Evolutionary conservation across 176 grass and related monocot species (phyloP), one percentile per base, ranked within the genome.

Genomic region (Eremochloa ophiuroides): DNA sequence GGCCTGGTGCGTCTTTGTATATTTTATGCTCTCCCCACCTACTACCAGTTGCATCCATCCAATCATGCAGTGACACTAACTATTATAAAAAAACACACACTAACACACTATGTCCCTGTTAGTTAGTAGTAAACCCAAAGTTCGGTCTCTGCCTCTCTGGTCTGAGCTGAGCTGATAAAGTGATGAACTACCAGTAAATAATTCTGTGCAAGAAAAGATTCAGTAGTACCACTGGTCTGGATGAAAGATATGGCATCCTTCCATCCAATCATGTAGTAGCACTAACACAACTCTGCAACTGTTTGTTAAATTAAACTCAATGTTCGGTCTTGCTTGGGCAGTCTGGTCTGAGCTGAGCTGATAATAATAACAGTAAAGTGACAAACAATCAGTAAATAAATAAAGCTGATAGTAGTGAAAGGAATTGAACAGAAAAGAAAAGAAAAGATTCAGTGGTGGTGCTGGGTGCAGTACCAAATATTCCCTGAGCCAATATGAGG

Each of bases 21-120:
- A 69, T 17, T 50, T 31, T 35, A 35, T 43, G 18, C 51, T 22
- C 69, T 10, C 5, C 2, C 35, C 37, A 80, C 78, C 78, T 29
- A 40, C 30, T 27, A 50, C 61, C 28, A 75, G 38, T 74, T 66
- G 34, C 59, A 83, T 83, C 43, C 59, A 83, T 74, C 59, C 69
- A 83, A 35, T 35, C 34, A 35, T 35, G 34, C 34, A 35, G 34
- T 35, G 34, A 35, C 34, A 35, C 34, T 35, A 35, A 35, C 34
- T 63, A 16, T 58, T 58, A 35, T 35, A 35, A 3, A 35, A 35
- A 35, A 5, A 35, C 5, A 5, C 1, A n/a, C 48, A 55, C 20
- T 55, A 58, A 23, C 53, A 25, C 53, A 25, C 22, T 25, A 22
- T 25, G 53, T 58, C n/a, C n/a, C 22, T 58, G 53, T 58, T 58